phyloP scores from a whole-genome alignment of 768 basidiomycete genomes.

The Russula lepida region DNA sequence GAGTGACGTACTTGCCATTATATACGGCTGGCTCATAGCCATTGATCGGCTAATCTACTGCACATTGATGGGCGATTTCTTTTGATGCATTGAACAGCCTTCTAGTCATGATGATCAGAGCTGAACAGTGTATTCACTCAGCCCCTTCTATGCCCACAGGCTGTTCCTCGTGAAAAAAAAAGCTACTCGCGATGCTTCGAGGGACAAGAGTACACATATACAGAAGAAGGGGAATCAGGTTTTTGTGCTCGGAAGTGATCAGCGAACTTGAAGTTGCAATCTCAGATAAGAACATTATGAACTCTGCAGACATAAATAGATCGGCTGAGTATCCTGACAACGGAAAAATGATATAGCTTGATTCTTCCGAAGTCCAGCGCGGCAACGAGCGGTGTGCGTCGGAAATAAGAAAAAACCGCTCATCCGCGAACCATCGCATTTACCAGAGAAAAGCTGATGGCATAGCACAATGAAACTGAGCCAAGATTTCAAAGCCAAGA shows the following conservation, averaged over 20 bases:
- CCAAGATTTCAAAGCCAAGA: background rate
- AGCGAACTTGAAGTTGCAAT: background rate
- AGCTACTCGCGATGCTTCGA: background rate
- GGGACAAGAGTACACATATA: background rate
- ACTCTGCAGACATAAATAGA: background rate
- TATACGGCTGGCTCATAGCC: constrained; percentile 3
- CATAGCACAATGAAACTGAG: background rate
- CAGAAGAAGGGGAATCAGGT: background rate
- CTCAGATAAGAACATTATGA: too few species aligned
- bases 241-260: background rate
- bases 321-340: background rate
- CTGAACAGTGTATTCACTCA: background rate
- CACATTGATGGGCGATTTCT: background rate
- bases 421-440: background rate
- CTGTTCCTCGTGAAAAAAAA: too few species aligned
- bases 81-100: background rate
- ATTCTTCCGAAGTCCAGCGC: background rate
- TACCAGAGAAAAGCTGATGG: background rate
- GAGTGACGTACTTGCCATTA: background rate
- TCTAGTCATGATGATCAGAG: background rate
- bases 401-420: background rate
- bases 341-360: background rate
- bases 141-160: background rate
- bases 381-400: background rate
- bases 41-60: background rate